phyloP scores from a whole-genome alignment of 2,329 filamentous ascomycete genomes.

The Onygenales sp. region DNA sequence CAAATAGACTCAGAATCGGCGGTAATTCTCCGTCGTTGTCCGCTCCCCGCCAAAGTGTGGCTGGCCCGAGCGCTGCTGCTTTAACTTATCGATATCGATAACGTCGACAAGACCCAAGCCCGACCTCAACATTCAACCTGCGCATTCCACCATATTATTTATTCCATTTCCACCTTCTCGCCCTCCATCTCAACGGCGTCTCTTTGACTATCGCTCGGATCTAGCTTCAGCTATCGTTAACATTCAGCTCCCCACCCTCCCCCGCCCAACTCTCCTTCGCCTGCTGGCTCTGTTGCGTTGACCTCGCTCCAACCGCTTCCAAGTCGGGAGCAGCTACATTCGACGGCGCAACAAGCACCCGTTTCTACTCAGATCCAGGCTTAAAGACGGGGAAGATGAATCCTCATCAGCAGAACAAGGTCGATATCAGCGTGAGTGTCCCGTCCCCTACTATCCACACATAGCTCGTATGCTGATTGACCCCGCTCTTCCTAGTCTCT shows the following conservation, averaged over 20 bases:
- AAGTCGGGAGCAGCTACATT: conserved; percentile 4
- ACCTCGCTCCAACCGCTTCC: neutral
- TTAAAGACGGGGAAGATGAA: conserved; percentile 56
- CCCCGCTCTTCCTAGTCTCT: conserved; percentile 53
- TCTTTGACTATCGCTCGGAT: too few relatives aligned
- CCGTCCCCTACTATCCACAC: too few relatives aligned
- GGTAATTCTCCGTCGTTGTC: too few relatives aligned
- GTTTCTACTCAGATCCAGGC: conserved; percentile 1
- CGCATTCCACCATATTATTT: too few relatives aligned
- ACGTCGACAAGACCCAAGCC: neutral
- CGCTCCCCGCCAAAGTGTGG: neutral
- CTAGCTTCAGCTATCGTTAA: too few relatives aligned
- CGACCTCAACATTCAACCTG: too few relatives aligned
- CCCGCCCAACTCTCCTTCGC: too few relatives aligned
- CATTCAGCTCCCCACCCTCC: too few relatives aligned
- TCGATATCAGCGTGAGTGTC: conserved; percentile 78
- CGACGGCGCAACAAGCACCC: neutral
- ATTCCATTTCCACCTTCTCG: too few relatives aligned
- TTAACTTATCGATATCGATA: neutral
- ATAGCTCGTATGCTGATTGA: conserved; percentile 6
- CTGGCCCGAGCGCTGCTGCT: neutral
- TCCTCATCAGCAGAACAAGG: conserved; percentile 96
- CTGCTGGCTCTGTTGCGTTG: too few relatives aligned
- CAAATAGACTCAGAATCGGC: too few relatives aligned
- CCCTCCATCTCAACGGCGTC: too few relatives aligned